Conservation (phyloP, 2,329 filamentous ascomycete species). For the Ilyonectria mors-panacis region DNA sequence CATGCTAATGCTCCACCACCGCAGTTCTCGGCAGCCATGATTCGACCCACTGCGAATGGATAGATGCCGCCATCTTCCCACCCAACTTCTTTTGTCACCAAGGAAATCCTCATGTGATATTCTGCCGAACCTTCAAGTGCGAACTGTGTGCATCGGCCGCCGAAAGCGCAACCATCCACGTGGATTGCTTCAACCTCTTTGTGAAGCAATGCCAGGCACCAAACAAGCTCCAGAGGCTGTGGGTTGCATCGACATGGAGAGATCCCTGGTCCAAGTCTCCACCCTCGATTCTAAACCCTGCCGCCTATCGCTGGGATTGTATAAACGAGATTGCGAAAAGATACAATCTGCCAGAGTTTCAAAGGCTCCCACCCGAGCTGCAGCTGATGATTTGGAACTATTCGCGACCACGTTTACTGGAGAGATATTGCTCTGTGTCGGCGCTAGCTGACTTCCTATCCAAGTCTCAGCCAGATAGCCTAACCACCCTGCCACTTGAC, state of each 20-base stretch:
- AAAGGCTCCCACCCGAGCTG: slow-evolving; percentile 3
- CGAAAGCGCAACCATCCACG: slow-evolving; percentile 9
- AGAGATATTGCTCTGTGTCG: slow-evolving; percentile 10
- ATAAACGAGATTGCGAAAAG: neutral
- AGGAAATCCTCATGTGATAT: no score
- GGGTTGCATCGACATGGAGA: slow-evolving; percentile 9
- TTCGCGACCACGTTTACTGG: neutral
- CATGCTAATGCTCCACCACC: neutral
- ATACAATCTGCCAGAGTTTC: neutral
- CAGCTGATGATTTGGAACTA: neutral
- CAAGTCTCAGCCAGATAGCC: neutral
- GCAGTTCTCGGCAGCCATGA: neutral
- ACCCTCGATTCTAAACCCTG: neutral
- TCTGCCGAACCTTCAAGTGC: neutral
- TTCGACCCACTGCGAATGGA: neutral
- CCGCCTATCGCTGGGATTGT: neutral
- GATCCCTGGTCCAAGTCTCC: slow-evolving; percentile 10
- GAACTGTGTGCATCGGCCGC: neutral
- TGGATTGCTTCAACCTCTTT: slow-evolving; percentile 6
- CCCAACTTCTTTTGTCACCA: no score
- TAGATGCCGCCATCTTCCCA: no score
- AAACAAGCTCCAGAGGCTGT: neutral
- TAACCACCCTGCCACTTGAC: neutral
- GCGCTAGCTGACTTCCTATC: neutral
- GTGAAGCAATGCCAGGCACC: no score